These are phyloP conservation scores for Globisporangium takayamanum DNA, from an alignment of 352 stramenopile species.

Conservation along the genomic window DNA sequence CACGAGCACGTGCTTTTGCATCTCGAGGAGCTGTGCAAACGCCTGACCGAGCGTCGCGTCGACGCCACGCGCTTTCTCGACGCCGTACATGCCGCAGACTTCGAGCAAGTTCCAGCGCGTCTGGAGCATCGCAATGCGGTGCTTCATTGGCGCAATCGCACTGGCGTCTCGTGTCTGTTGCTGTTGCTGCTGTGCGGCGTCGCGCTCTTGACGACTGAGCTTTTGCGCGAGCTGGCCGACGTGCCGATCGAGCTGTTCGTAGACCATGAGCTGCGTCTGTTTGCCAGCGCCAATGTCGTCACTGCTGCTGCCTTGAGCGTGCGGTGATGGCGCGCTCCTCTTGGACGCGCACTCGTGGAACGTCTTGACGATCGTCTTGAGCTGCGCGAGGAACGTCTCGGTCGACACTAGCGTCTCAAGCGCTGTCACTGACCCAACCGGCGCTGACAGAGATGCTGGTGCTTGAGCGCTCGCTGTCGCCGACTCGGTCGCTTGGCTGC, in stretches of 20 bases:
- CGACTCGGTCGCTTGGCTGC: not conserved
- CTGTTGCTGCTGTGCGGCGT: not conserved
- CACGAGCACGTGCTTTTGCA: conserved; percentile 47
- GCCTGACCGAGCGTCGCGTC: conserved; percentile 29
- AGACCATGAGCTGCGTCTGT: conserved; percentile 18
- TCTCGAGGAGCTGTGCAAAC: conserved; percentile 29
- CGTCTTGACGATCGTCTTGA: conserved; percentile 41
- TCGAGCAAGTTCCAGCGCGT: conserved; percentile 50
- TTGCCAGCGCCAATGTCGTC: not conserved
- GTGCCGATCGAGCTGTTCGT: conserved; percentile 49
- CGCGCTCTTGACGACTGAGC: conserved; percentile 30
- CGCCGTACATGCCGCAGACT: conserved; percentile 40
- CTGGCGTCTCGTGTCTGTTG: not conserved
- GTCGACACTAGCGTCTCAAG: conserved; percentile 13
- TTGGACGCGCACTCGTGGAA: conserved; percentile 31
- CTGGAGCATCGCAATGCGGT: conserved; percentile 21
- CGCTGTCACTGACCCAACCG: not conserved
- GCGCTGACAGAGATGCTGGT: not conserved
- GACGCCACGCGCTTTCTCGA: conserved; percentile 25
- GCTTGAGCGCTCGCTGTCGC: not conserved
- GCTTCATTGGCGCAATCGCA: conserved; percentile 8
- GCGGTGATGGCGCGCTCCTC: not conserved
- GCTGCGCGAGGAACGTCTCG: conserved; percentile 38
- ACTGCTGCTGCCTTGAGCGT: conserved; percentile 3
- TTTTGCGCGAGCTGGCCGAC: conserved; percentile 39